Conservation (phyloP, 805 yeast species). For the Cyberlindnera suaveolens region DNA sequence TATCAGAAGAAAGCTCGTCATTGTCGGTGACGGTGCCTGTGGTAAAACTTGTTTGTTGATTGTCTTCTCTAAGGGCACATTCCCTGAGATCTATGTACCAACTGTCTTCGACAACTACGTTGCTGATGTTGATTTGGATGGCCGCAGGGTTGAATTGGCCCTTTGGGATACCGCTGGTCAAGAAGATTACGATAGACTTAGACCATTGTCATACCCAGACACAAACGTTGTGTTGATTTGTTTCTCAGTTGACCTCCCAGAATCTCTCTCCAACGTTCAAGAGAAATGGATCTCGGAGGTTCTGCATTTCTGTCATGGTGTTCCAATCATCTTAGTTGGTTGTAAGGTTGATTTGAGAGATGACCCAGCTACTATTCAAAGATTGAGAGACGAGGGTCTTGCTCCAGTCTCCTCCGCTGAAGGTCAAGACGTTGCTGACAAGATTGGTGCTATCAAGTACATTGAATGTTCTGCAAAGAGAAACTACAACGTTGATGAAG, state of each 20-base stretch:
- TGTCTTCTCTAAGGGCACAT: conserved; percentile 79
- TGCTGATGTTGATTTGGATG: conserved; percentile 90
- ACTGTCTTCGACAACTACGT: conserved; percentile 97
- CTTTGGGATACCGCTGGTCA: conserved; percentile 99
- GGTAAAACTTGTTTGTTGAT: conserved; percentile 92
- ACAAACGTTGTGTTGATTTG: conserved; percentile 88
- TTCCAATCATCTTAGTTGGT: conserved; percentile 88
- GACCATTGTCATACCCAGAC: conserved; percentile 89
- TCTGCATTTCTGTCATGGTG: conserved; percentile 88
- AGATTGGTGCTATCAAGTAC: conserved; percentile 82
- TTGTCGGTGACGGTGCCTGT: conserved; percentile 97
- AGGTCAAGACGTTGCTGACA: conserved; percentile 82
- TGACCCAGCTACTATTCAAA: conserved; percentile 72
- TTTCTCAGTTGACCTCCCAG: conserved; percentile 87
- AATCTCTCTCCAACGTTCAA: conserved; percentile 87
- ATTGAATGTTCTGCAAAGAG: conserved; percentile 91
- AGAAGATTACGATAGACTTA: conserved; percentile 92
- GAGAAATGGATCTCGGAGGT: conserved; percentile 96
- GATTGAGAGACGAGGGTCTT: conserved; percentile 66
- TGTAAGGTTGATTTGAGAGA: conserved; percentile 87
- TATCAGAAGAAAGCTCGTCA: conserved; percentile 75
- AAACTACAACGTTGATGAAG: conserved; percentile 88
- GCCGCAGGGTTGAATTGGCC: conserved; percentile 88
- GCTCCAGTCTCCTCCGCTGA: conserved; percentile 77
- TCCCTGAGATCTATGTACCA: conserved; percentile 93